A percentile compares a stretch with the other conserved stretches of the same genome.
phyloP scores from a whole-genome alignment of 768 basidiomycete species.

The Rhizopogon roseolus region DNA sequence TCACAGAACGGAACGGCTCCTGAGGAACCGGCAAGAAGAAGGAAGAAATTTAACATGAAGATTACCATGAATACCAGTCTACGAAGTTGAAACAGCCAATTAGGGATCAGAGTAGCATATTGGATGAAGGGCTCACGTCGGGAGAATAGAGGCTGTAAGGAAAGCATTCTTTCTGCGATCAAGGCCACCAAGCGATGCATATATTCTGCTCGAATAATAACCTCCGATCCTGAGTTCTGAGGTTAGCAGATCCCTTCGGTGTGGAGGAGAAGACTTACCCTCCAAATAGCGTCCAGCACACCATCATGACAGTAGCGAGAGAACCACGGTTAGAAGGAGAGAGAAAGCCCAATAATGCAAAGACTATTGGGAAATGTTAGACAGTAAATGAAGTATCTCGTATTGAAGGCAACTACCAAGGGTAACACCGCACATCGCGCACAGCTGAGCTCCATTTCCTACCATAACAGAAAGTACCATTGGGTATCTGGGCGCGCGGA shows the following conservation, averaged over 20 bases:
- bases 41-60: slow-evolving; percentile 88
- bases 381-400: background rate
- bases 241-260: slow-evolving; percentile 2
- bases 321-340: slow-evolving; percentile 95
- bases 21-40: slow-evolving; percentile 79
- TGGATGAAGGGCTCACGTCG: slow-evolving; percentile 52
- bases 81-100: slow-evolving; percentile 8
- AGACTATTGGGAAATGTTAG: slow-evolving; percentile 47
- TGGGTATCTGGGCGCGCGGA: slow-evolving; percentile 74
- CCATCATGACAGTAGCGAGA: slow-evolving; percentile 62
- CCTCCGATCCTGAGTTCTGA: slow-evolving; percentile 64
- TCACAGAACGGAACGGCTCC: slow-evolving; percentile 94
- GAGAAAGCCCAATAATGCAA: slow-evolving; percentile 88
- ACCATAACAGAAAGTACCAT: slow-evolving; percentile 79
- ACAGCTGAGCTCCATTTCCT: slow-evolving; percentile 82
- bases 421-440: slow-evolving; percentile 84
- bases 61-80: slow-evolving; percentile 82
- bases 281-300: slow-evolving; percentile 93
- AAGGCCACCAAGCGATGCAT: slow-evolving; percentile 72
- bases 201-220: slow-evolving; percentile 81
- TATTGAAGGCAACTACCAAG: slow-evolving; percentile 46
- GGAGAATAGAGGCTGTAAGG: slow-evolving; percentile 82
- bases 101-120: background rate
- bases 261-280: slow-evolving; percentile 40
- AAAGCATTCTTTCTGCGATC: slow-evolving; percentile 80